These are phyloP conservation scores for Fusarium nelsonii DNA, from an alignment of 2,329 filamentous ascomycete genomes.

Conservation along the genomic window DNA sequence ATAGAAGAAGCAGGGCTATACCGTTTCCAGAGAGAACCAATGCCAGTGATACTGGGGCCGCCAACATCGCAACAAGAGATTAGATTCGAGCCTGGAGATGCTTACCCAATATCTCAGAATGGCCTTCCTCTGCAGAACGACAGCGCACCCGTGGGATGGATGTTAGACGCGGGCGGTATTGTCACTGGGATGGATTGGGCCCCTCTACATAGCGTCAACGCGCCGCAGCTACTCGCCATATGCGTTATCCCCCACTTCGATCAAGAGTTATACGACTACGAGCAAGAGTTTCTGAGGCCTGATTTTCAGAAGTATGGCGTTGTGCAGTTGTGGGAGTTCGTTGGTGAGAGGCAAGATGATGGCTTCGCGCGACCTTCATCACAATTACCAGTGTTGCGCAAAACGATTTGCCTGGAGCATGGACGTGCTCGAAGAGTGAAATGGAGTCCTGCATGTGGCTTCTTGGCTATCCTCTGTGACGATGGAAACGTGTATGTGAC, in stretches of 20 bases:
- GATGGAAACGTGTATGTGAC: slow-evolving; percentile 66
- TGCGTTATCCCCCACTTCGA: slow-evolving; percentile 64
- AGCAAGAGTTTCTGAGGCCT: slow-evolving; percentile 54
- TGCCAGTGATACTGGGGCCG: slow-evolving; percentile 54
- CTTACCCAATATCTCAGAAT: slow-evolving; percentile 45
- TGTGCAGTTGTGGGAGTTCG: slow-evolving; percentile 67
- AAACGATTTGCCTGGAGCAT: slow-evolving; percentile 63
- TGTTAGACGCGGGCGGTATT: slow-evolving; percentile 67
- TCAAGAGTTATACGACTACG: slow-evolving; percentile 58
- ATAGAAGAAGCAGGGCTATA: slow-evolving; percentile 50
- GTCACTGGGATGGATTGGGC: slow-evolving; percentile 67
- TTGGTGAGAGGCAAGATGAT: slow-evolving; percentile 47
- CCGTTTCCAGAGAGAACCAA: slow-evolving; percentile 41
- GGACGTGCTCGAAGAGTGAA: slow-evolving; percentile 64
- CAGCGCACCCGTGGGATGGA: slow-evolving; percentile 58
- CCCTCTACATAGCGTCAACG: slow-evolving; percentile 51
- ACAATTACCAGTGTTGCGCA: slow-evolving; percentile 55
- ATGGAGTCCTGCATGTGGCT: slow-evolving; percentile 66
- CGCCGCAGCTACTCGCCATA: slow-evolving; percentile 64
- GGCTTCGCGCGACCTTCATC: slow-evolving; percentile 53
- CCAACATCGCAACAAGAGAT: slow-evolving; percentile 49
- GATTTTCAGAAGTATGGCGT: slow-evolving; percentile 59
- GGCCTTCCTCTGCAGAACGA: slow-evolving; percentile 50
- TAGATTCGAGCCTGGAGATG: slow-evolving; percentile 46
- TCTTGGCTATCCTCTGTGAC: slow-evolving; percentile 62